phyloP scores from a whole-genome alignment of 225 moss, liverwort and hornwort species.

The Bryoerythrophyllum caledonicum region DNA sequence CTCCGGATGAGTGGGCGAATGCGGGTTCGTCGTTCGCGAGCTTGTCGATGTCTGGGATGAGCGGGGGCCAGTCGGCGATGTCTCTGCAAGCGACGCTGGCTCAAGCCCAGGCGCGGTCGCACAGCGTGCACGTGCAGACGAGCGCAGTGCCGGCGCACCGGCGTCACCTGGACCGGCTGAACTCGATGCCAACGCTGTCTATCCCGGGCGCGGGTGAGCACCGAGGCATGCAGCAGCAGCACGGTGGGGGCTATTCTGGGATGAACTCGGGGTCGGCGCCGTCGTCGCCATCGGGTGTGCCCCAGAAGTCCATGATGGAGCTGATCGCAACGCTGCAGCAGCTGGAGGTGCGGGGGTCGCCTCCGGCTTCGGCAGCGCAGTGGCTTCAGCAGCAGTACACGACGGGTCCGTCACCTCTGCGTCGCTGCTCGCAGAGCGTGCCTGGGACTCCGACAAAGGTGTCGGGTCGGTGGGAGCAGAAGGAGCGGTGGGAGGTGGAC shows the following conservation, averaged over 20 bases:
- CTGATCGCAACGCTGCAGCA: slow-evolving; percentile 93
- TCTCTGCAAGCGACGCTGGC: slow-evolving; percentile 62
- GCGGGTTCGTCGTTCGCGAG: slow-evolving; percentile 35
- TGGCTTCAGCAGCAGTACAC: slow-evolving; percentile 75
- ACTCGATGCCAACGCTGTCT: slow-evolving; percentile 90
- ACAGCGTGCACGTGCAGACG: slow-evolving; percentile 50
- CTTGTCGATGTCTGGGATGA: slow-evolving; percentile 42
- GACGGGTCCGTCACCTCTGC: slow-evolving; percentile 83
- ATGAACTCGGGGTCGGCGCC: slow-evolving; percentile 61
- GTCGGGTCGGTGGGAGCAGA: slow-evolving; percentile 71
- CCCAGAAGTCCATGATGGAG: slow-evolving; percentile 68
- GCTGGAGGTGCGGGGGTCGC: slow-evolving; percentile 52
- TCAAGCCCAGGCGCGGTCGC: slow-evolving; percentile 43
- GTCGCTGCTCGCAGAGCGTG: slow-evolving; percentile 93
- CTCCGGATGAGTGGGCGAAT: slow-evolving; percentile 70
- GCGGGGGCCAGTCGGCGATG: slow-evolving; percentile 43
- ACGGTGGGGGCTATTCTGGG: slow-evolving; percentile 31
- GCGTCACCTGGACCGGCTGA: slow-evolving; percentile 85
- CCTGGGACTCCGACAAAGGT: slow-evolving; percentile 89
- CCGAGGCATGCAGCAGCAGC: slow-evolving; percentile 46
- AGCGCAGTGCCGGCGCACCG: slow-evolving; percentile 67
- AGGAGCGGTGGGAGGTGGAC: slow-evolving; percentile 76
- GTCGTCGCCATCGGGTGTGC: slow-evolving; percentile 69
- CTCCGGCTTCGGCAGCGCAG: slow-evolving; percentile 51
- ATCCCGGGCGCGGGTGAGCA: slow-evolving; percentile 74